Evolutionary conservation across 768 basidiomycete genomes (phyloP).

Genomic region (Mycena floridula): DNA sequence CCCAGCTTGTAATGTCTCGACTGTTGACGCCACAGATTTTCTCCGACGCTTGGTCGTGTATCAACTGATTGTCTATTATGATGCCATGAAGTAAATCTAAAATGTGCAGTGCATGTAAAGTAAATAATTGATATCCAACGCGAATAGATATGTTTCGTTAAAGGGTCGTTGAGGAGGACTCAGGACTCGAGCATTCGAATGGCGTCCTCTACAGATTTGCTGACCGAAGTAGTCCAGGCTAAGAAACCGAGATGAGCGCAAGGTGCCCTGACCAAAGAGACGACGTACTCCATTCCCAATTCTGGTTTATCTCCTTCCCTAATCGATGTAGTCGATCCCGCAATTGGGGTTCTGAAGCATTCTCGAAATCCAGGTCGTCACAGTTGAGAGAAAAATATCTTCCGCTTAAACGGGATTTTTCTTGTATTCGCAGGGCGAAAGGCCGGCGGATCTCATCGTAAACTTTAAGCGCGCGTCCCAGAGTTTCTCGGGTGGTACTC

Average conservation of each 20-base stretch:
- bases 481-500: conserved; percentile 28
- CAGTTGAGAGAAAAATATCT: conserved; percentile 33
- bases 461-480: conserved; percentile 35
- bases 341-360: conserved; percentile 19
- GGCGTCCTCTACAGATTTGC: too few species aligned
- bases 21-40: too few species aligned
- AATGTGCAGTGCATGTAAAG: too few species aligned
- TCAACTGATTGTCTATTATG: too few species aligned
- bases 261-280: background rate
- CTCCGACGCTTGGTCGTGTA: too few species aligned
- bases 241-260: background rate
- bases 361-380: conserved; percentile 24
- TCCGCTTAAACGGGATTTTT: conserved; percentile 34
- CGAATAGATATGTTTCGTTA: too few species aligned
- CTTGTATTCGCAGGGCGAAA: conserved; percentile 29
- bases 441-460: conserved; percentile 49
- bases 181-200: too few species aligned
- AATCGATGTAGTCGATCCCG: conserved; percentile 30
- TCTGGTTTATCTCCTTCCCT: conserved; percentile 34
- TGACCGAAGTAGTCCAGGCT: conserved; percentile 47
- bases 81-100: too few species aligned
- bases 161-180: too few species aligned
- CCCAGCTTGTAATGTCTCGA: too few species aligned
- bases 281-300: conserved; percentile 50
- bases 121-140: too few species aligned